These are phyloP conservation scores for Diaporthe citri DNA, from an alignment of 2,329 filamentous ascomycete species.

Conservation along the genomic window DNA sequence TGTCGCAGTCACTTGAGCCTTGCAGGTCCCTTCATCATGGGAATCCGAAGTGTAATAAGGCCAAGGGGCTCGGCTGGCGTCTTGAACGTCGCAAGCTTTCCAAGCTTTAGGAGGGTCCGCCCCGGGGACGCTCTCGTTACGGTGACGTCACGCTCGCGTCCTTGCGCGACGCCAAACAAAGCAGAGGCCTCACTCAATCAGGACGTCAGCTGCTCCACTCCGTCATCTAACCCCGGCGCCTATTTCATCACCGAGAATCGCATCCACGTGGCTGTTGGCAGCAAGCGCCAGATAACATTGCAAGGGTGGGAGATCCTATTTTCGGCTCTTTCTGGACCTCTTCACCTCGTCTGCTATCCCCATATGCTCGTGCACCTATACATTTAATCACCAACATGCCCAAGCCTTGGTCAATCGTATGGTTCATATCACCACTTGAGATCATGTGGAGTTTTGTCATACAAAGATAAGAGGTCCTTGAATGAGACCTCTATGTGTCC, in stretches of 20 bases:
- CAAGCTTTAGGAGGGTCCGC: constrained; percentile 13
- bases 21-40: not conserved
- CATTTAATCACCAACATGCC: not conserved
- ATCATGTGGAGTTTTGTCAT: not conserved
- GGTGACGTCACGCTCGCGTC: constrained; percentile 19
- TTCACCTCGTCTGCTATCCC: not conserved
- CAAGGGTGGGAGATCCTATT: not conserved
- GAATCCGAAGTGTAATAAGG: not conserved
- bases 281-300: not conserved
- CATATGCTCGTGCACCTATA: not conserved
- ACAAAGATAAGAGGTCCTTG: too few species aligned
- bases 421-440: too few species aligned
- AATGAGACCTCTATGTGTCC: too few species aligned
- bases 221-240: constrained; percentile 19
- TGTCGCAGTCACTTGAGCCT: not conserved
- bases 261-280: not conserved
- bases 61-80: not conserved
- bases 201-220: constrained; percentile 23
- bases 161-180: not conserved
- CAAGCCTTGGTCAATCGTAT: not conserved
- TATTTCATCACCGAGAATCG: not conserved
- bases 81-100: not conserved
- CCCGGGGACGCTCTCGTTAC: not conserved
- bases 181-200: constrained; percentile 10
- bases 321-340: not conserved